Base-by-base conservation (phyloP, 1,284 basidiomycete species). In the Cryptococcus sp. region DNA sequence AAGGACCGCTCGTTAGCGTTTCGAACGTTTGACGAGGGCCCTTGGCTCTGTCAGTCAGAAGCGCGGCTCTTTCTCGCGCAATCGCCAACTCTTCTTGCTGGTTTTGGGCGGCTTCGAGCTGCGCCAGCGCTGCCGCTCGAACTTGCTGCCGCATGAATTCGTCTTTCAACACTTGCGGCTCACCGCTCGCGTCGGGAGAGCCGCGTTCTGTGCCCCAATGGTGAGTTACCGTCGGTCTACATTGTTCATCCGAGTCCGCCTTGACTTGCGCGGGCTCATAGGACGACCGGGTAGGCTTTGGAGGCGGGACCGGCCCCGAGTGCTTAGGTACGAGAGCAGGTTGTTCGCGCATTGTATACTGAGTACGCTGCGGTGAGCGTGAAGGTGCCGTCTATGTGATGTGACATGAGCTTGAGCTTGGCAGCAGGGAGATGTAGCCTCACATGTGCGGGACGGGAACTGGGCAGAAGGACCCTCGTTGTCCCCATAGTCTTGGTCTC, bases 1-100 rank as follows among this genome's bases (percentile, higher is more conserved):
- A 76, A 17, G 73, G 73, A 3, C 62, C 75, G 54, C 68, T 70
- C 0, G 72, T 72, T 11, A 58, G 52, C 4, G 74, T 76, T 35
- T 71, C 65, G 41, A 62, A 69, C 10, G 72, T 75, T 45, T 59
- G 62, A 17, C 70, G 56, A 43, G 68, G 70, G 16, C 70, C 70
- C 61, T 63, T 69, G 30, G 50, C 7, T 8, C 30, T 13, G 8
- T 35, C 30, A 10, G 30, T 41, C 47, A 52, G 38, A 22, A 20
- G 23, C 30, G 50, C 54, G 16, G 41, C 46, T 38, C 50, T 45
- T 40, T 49, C 47, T 13, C 30, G 13, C 39, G 30, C 30, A 10
- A 35, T 35, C 13, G 30, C 30, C 30, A 35, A 35, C 8, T 35
- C 35, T 13, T 45, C 52, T 0, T 61, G 55, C 17, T 58, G 53